Conservation (phyloP, 208 protist species). For the Giardia muris region DNA sequence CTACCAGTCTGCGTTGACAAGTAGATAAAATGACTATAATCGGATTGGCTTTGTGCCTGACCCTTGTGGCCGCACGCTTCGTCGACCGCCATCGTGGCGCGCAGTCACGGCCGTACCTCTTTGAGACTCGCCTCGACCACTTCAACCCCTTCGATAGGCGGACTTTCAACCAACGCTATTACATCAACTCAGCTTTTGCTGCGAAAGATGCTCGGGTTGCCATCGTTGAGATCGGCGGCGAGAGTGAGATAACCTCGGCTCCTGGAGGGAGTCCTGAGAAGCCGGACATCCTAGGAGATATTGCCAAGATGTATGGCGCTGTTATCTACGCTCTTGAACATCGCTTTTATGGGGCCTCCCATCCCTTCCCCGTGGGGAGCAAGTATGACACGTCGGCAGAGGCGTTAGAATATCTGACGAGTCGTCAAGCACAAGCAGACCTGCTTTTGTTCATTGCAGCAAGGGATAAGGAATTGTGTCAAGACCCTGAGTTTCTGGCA, state of each 20-base stretch:
- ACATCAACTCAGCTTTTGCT: conserved; percentile 19
- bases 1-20: not conserved
- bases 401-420: not conserved
- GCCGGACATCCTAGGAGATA: not conserved
- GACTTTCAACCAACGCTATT: conserved; percentile 13
- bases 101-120: not conserved
- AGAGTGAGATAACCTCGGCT: not conserved
- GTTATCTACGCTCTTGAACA: conserved; percentile 16
- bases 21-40: not conserved
- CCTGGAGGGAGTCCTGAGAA: not conserved
- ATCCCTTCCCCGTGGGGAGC: not conserved
- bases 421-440: not conserved
- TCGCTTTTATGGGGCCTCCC: conserved; percentile 23
- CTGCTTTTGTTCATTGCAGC: not conserved
- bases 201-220: not conserved
- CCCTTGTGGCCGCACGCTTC: not conserved
- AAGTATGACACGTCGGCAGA: not conserved
- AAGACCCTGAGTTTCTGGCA: not conserved
- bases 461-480: not conserved
- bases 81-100: not conserved
- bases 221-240: conserved; percentile 3
- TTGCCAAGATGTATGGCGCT: not conserved
- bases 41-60: not conserved
- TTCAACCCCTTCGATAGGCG: not conserved
- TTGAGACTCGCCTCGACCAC: not conserved